These are phyloP conservation scores for Iberis pinnata DNA, from an alignment of 345 rosid genomes.

Conservation along the genomic window DNA sequence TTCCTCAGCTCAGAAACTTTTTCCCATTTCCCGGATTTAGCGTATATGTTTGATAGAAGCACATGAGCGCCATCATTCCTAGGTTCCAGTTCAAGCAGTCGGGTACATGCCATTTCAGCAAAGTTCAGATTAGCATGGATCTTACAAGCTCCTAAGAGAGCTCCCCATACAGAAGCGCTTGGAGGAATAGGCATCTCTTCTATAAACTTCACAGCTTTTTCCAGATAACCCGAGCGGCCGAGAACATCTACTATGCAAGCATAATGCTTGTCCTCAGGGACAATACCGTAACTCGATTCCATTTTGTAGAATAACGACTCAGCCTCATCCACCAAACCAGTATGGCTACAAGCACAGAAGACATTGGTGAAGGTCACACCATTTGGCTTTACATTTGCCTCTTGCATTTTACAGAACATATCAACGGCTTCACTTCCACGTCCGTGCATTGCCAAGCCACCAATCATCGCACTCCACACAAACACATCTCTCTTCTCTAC, in stretches of 20 bases:
- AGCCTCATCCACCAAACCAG: constrained; percentile 60
- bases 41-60: constrained; percentile 60
- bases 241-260: constrained; percentile 68
- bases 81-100: constrained; percentile 54
- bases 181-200: constrained; percentile 56
- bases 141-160: constrained; percentile 67
- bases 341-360: constrained; percentile 62
- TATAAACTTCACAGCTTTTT: constrained; percentile 56
- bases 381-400: constrained; percentile 48
- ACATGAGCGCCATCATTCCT: constrained; percentile 56
- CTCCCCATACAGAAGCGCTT: constrained; percentile 56
- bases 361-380: constrained; percentile 60
- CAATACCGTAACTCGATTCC: constrained; percentile 46
- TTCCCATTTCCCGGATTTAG: constrained; percentile 58
- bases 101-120: constrained; percentile 52
- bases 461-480: constrained; percentile 75
- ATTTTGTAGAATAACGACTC: constrained; percentile 43
- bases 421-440: constrained; percentile 46
- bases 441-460: constrained; percentile 71
- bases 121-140: constrained; percentile 53
- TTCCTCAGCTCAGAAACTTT: constrained; percentile 48
- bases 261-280: constrained; percentile 58
- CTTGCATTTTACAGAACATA: constrained; percentile 52
- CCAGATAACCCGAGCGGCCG: constrained; percentile 57
- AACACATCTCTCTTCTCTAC: constrained; percentile 49